Conservation (phyloP, 805 yeast genomes). For the Diddensiella caesifluorescens region DNA sequence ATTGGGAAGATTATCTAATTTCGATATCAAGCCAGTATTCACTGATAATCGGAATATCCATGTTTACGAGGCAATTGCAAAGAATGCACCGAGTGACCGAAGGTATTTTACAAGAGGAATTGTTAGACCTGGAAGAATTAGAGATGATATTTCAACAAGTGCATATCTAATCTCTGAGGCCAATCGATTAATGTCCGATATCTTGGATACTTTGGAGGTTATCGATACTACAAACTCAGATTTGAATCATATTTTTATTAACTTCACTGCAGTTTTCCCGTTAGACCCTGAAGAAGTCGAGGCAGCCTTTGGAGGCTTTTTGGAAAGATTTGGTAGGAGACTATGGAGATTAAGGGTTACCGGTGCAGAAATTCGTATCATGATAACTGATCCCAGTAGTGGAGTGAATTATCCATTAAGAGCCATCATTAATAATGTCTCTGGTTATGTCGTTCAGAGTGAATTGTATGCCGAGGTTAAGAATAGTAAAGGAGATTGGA, state of each 20-base stretch:
- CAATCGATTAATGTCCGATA: constrained; percentile 91
- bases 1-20: constrained; percentile 88
- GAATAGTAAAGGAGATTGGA: constrained; percentile 92
- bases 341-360: constrained; percentile 95
- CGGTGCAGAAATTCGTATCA: constrained; percentile 95
- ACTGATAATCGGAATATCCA: constrained; percentile 97
- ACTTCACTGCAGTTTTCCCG: constrained; percentile 92
- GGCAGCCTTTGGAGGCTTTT: constrained; percentile 94
- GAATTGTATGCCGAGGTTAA: constrained; percentile 93
- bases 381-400: constrained; percentile 85
- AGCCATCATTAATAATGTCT: constrained; percentile 92
- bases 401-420: constrained; percentile 93
- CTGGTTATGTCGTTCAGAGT: constrained; percentile 94
- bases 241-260: constrained; percentile 93
- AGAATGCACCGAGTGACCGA: constrained; percentile 88
- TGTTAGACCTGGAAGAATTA: constrained; percentile 89
- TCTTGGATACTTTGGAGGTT: constrained; percentile 89
- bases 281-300: constrained; percentile 94
- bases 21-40: constrained; percentile 88
- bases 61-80: constrained; percentile 93
- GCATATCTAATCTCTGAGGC: constrained; percentile 96
- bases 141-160: constrained; percentile 87
- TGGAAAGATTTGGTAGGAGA: constrained; percentile 95
- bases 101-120: constrained; percentile 97
- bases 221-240: constrained; percentile 94